These are phyloP conservation scores for Saprolegnia parasitica DNA, from an alignment of 352 stramenopile species.

Conservation along the genomic window DNA sequence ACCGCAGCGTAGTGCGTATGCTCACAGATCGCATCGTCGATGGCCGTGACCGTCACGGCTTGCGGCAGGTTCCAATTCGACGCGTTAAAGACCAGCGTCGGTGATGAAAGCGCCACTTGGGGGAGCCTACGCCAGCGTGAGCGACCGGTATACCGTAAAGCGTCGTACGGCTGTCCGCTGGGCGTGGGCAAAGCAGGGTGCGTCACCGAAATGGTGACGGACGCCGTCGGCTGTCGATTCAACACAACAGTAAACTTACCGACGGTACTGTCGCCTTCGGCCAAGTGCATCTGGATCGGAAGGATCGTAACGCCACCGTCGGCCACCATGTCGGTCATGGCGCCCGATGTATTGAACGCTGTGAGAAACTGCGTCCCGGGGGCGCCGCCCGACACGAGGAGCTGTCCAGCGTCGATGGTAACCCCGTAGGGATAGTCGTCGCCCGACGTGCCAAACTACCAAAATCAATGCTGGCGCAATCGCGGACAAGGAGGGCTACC, in stretches of 20 bases:
- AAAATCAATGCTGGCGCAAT: neutral
- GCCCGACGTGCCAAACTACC: constrained; percentile 56
- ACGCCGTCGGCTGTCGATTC: constrained; percentile 51
- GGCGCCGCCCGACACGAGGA: constrained; percentile 11
- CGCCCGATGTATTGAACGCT: constrained; percentile 46
- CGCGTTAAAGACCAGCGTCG: constrained; percentile 2
- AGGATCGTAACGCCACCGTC: constrained; percentile 59
- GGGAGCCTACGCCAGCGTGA: constrained; percentile 1
- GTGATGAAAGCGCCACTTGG: constrained; percentile 10
- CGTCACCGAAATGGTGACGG: constrained; percentile 39
- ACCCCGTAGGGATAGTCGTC: constrained; percentile 64
- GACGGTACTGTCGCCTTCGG: constrained; percentile 40
- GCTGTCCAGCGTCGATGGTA: constrained; percentile 8
- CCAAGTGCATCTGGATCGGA: constrained; percentile 42
- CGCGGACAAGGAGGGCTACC: constrained; percentile 29
- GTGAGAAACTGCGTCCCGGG: constrained; percentile 40
- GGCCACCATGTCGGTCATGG: constrained; percentile 67
- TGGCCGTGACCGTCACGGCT: constrained; percentile 43
- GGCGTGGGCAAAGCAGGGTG: neutral
- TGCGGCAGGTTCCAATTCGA: constrained; percentile 71
- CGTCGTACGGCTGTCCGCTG: neutral
- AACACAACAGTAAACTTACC: constrained; percentile 65
- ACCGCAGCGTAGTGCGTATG: constrained; percentile 58
- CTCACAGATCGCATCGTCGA: constrained; percentile 57
- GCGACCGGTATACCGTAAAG: neutral